Evolutionary conservation across 2,329 filamentous ascomycete genomes (phyloP), one percentile per base, ranked within the genome.

Genomic region (Exophiala bonariae): DNA sequence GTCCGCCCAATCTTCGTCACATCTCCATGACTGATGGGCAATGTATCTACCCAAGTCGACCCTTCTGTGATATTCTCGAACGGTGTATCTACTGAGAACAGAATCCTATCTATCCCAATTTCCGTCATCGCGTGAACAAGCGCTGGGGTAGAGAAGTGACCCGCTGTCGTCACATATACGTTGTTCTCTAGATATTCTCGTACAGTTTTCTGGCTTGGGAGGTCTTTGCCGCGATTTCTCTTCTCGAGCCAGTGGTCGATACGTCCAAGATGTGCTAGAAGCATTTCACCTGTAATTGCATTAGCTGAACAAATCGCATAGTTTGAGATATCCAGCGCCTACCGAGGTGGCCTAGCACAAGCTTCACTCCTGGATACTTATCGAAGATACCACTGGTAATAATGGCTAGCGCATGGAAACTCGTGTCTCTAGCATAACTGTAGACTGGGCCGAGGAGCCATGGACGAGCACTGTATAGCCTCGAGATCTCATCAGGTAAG

Each of bases 381-480:
- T 82, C 79, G 50, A 83, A 83, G 1, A 81, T 54, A 1, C 78
- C 78, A 1, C 69, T 64, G 2, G 74, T 72, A 52, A 70, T 81
- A 2, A 83, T 66, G n/a, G 53, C 49, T 8, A 72, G 51, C 2
- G 69, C 49, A 37, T 69, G 67, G 7, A 64, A 49, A 16, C 41
- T 54, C 8, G 54, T 46, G 8, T 47, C 37, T 22, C 54, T 56
- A 2, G 55, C 55, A 35, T 44, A 59, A 19, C 55, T 47, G 20
- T 52, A 31, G 3, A 49, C 41, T 4, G 55, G 46, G 2, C 44
- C 42, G 5, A 47, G 39, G 14, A 58, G 50, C 51, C 54, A 58
- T 18, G 46, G 52, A 17, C 55, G 41, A 19, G 36, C 42, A 17
- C 41, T 48, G 37, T 39, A 58, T 13, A 56, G 41, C 26, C 28